phyloP scores from a whole-genome alignment of 495 filamentous ascomycete genomes.

The Neurospora pannonica region DNA sequence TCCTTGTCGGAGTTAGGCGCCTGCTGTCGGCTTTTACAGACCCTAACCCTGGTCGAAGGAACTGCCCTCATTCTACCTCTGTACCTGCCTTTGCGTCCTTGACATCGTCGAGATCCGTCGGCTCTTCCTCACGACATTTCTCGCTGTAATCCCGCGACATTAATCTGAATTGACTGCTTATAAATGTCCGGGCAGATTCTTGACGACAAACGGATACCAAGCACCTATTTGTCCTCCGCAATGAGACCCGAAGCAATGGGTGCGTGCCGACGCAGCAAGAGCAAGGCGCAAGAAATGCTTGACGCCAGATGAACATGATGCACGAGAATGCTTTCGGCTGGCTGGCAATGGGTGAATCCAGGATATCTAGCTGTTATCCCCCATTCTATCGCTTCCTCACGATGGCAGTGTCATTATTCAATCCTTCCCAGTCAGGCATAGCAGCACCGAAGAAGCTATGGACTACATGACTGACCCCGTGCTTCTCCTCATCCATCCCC shows the following conservation, averaged over 20 bases:
- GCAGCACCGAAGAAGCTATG: neutral
- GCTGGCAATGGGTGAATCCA: neutral
- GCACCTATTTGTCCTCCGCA: neutral
- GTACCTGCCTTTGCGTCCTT: neutral
- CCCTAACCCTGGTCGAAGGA: slow-evolving; percentile 10
- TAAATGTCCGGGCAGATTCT: neutral
- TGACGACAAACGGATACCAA: neutral
- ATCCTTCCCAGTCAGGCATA: neutral
- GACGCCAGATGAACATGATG: neutral
- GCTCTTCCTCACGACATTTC: neutral
- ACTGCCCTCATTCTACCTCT: neutral
- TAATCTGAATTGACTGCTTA: neutral
- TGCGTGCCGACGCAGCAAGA: neutral
- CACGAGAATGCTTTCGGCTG: neutral
- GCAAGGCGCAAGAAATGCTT: neutral
- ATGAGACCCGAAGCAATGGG: neutral
- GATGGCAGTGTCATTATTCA: neutral
- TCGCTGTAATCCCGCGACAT: neutral
- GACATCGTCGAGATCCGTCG: neutral
- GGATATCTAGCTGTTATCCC: neutral
- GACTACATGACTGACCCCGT: neutral
- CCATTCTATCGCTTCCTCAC: neutral
- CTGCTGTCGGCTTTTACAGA: neutral
- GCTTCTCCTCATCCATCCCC: neutral
- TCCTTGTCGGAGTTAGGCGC: neutral